Conservation (phyloP, 306 rosid genomes). For the Cicer bijugum region DNA sequence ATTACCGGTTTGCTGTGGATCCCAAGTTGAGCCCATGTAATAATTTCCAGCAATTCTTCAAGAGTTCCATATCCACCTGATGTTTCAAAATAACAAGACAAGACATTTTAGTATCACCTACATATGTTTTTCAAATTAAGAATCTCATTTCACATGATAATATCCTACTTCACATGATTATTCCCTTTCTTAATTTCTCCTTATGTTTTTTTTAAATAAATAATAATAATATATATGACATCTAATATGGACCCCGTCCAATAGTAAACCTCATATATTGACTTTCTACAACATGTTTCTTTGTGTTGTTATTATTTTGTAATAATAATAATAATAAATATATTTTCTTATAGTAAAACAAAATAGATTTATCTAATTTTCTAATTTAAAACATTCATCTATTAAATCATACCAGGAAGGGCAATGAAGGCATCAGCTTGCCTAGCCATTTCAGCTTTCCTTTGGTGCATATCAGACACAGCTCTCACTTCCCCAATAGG, state of each 20-base stretch:
- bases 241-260: too few species aligned
- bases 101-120: conserved; percentile 29
- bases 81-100: conserved; percentile 15
- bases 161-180: conserved; percentile 28
- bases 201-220: neutral
- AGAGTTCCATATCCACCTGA: conserved; percentile 98
- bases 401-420: conserved; percentile 71
- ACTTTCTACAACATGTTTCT: too few species aligned
- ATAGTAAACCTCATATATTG: too few species aligned
- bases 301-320: too few species aligned
- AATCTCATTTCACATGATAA: conserved; percentile 31
- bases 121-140: conserved; percentile 5
- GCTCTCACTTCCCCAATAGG: conserved; percentile 93
- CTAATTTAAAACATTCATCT: too few species aligned
- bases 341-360: too few species aligned
- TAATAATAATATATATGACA: too few species aligned
- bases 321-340: too few species aligned
- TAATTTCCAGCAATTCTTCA: conserved; percentile 96
- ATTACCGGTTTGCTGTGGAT: conserved; percentile 88
- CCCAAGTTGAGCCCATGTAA: conserved; percentile 99
- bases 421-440: conserved; percentile 98
- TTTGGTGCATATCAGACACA: conserved; percentile 95
- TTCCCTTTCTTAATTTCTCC: neutral
- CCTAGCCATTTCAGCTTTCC: conserved; percentile 99
- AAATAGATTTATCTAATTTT: too few species aligned